Evolutionary conservation across 2,329 filamentous ascomycete species (phyloP).

Genomic region (Zalaria obscura): DNA sequence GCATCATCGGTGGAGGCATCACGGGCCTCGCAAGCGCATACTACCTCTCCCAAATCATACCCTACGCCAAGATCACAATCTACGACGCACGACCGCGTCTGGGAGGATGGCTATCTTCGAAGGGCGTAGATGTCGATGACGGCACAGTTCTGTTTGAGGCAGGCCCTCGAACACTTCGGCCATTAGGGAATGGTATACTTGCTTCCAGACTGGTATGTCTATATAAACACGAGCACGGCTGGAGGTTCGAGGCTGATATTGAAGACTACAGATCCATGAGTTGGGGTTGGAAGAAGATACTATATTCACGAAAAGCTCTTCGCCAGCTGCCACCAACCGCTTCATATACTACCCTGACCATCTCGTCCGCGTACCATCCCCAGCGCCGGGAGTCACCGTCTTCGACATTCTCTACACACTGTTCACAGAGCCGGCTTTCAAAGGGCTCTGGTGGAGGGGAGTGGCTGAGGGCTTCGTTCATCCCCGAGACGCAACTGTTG

Average conservation of each 20-base stretch:
- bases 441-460: slow-evolving; percentile 26
- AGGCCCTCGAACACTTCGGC: slow-evolving; percentile 65
- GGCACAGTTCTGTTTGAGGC: slow-evolving; percentile 62
- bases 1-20: slow-evolving; percentile 67
- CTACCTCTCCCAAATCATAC: slow-evolving; percentile 57
- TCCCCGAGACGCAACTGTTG: slow-evolving; percentile 19
- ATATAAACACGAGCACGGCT: background rate
- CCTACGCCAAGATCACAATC: slow-evolving; percentile 58
- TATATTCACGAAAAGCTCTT: slow-evolving; percentile 35
- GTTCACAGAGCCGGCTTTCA: slow-evolving; percentile 42
- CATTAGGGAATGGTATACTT: slow-evolving; percentile 44
- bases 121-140: slow-evolving; percentile 46
- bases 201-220: slow-evolving; percentile 54
- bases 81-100: slow-evolving; percentile 59
- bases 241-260: background rate
- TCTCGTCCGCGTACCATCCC: slow-evolving; percentile 49
- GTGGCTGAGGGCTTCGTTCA: slow-evolving; percentile 17
- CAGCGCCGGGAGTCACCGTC: slow-evolving; percentile 18
- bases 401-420: slow-evolving; percentile 20
- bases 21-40: slow-evolving; percentile 69
- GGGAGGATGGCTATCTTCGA: slow-evolving; percentile 74
- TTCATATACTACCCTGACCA: slow-evolving; percentile 85
- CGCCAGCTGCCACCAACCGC: slow-evolving; percentile 46
- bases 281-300: slow-evolving; percentile 44
- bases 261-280: slow-evolving; percentile 36